These are phyloP conservation scores for Coprinopsis strossmayeri DNA, from an alignment of 768 basidiomycete species.

Conservation along the genomic window DNA sequence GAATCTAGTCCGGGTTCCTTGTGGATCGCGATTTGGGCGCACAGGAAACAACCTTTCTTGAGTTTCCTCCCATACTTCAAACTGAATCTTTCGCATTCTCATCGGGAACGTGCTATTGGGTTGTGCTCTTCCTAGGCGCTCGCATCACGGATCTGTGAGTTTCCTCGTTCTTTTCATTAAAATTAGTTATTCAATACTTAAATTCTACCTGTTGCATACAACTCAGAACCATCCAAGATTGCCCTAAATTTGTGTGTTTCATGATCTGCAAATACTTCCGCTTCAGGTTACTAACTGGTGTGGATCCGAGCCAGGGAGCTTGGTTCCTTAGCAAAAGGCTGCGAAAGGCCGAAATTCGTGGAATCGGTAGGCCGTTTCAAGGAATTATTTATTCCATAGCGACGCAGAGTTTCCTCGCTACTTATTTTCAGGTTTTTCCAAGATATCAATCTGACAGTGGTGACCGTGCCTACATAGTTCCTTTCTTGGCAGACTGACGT, in stretches of 20 bases:
- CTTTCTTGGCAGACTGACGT: constrained; percentile 5
- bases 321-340: no score
- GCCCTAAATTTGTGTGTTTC: no score
- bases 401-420: no score
- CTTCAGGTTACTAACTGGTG: neutral
- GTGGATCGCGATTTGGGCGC: constrained; percentile 12
- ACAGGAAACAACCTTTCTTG: constrained; percentile 2
- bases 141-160: constrained; percentile 10
- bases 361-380: no score
- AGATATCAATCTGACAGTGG: neutral
- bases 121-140: constrained; percentile 3
- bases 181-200: neutral
- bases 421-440: no score
- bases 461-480: neutral
- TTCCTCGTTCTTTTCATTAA: neutral
- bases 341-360: neutral
- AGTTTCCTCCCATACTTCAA: neutral
- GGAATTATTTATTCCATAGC: no score
- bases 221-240: no score
- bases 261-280: constrained; percentile 11
- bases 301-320: constrained; percentile 3
- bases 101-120: constrained; percentile 1
- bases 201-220: neutral
- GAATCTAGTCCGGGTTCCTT: constrained; percentile 7
- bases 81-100: neutral